Evolutionary conservation across 768 basidiomycete genomes (phyloP), one percentile per base, ranked within the genome.

Genomic region (Hericium alpestre): DNA sequence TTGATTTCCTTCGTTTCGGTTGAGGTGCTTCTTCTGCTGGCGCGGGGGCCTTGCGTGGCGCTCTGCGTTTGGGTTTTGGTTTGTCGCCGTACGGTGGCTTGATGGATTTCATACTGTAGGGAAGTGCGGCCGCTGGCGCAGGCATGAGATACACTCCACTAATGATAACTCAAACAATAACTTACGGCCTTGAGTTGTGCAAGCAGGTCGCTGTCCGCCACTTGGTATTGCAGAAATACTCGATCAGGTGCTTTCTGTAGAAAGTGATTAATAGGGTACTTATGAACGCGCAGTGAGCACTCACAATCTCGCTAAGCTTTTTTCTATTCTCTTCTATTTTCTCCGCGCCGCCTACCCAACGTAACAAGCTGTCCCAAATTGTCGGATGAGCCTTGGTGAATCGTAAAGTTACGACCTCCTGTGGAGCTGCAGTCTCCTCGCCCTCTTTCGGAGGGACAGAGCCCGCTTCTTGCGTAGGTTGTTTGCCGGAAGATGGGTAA

Each of bases 321-420:
- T 70, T 69, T 41, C 67, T 73, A 66, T 80, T 83, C 58, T 76
- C 71, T 18, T 75, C 73, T 56, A 80, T 77, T 50, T 74, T 79
- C 25, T 79, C 74, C 57, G 77, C 72, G 18, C 78, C 73, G 13
- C 85, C 86, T 16, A 76, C 73, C 86, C 87, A 90, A 38, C 77
- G 71, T 37, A 71, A 69, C 41, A 90, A 67, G 0, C 77, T 75
- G 56, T 86, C 82, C 79, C 80, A 83, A 16, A 88, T 63, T 2
- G 71, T 65, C 16, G 72, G 66, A 8, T 78, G 74, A 1, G 78
- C 74, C 54, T 73, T 74, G 54, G 73, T 79, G 16, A 87, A 68
- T 25, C 72, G 72, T 47, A 87, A 75, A 2, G 73, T 72, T 3
- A 74, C 72, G 7, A 74, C 75, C 51, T 76, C 70, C 13, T 65